These are phyloP conservation scores for Aspergillus melleus DNA, from an alignment of 2,329 filamentous ascomycete genomes.

Conservation along the genomic window DNA sequence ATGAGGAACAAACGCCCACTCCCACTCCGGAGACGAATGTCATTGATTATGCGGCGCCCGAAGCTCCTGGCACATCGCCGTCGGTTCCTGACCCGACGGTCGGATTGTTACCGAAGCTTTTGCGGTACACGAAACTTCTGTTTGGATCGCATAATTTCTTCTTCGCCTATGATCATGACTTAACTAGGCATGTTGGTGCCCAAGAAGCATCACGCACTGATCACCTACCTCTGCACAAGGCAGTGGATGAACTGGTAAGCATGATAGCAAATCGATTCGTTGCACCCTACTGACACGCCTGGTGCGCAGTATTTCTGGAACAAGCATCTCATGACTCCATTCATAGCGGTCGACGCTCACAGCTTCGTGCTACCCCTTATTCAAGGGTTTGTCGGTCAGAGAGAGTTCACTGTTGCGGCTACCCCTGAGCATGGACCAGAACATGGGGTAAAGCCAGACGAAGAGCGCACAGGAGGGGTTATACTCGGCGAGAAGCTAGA, in stretches of 20 bases:
- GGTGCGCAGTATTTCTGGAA: slow-evolving; percentile 82
- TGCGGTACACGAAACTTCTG: slow-evolving; percentile 80
- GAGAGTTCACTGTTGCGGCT: slow-evolving; percentile 70
- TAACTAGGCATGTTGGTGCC: slow-evolving; percentile 65
- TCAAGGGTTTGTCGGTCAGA: slow-evolving; percentile 92
- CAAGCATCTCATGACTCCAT: slow-evolving; percentile 68
- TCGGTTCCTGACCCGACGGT: slow-evolving; percentile 44
- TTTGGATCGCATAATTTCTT: slow-evolving; percentile 87
- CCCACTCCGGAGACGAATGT: slow-evolving; percentile 3
- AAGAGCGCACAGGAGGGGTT: slow-evolving; percentile 26
- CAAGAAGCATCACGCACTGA: slow-evolving; percentile 40
- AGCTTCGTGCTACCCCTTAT: slow-evolving; percentile 76
- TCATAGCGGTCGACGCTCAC: slow-evolving; percentile 72
- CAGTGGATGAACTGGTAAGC: slow-evolving; percentile 66
- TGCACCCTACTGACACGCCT: not conserved
- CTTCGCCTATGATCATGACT: slow-evolving; percentile 92
- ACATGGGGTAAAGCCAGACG: slow-evolving; percentile 9
- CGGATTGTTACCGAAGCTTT: slow-evolving; percentile 74
- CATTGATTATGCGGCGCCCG: not conserved
- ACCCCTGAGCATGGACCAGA: slow-evolving; percentile 16
- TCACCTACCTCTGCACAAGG: slow-evolving; percentile 65
- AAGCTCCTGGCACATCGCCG: slow-evolving; percentile 8
- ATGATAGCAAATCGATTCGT: not conserved
- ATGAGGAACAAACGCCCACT: slow-evolving; percentile 13
- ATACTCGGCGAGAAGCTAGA: slow-evolving; percentile 47